Percentiles rank a stretch among this genome's conserved stretches.
These are phyloP conservation scores for Paralagenidium karlingii DNA, from an alignment of 352 stramenopile genomes.

Conservation along the genomic window DNA sequence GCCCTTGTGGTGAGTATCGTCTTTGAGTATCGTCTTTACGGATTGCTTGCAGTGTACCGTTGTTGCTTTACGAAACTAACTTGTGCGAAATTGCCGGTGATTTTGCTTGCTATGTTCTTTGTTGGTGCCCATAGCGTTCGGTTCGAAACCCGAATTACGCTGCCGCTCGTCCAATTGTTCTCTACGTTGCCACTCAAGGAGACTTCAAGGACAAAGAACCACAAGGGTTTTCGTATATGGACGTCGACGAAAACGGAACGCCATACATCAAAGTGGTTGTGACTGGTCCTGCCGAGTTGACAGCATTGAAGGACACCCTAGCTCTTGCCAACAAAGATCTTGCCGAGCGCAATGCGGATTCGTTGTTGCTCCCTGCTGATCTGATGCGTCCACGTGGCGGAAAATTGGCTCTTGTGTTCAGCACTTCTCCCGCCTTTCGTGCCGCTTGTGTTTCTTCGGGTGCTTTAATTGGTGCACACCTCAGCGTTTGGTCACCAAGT, in stretches of 20 bases:
- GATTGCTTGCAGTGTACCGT: no score
- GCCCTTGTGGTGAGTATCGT: slow-evolving; percentile 32
- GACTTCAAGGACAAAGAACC: slow-evolving; percentile 50
- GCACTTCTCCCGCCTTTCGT: slow-evolving; percentile 20
- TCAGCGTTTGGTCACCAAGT: slow-evolving; percentile 55
- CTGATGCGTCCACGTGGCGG: slow-evolving; percentile 44
- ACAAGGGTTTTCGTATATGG: slow-evolving; percentile 38
- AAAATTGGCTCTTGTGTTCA: slow-evolving; percentile 43
- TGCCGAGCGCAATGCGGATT: slow-evolving; percentile 32
- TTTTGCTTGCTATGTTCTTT: background rate
- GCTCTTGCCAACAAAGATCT: slow-evolving; percentile 68
- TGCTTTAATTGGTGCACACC: slow-evolving; percentile 19
- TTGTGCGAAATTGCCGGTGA: no score
- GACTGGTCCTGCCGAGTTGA: slow-evolving; percentile 34
- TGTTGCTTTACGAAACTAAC: no score
- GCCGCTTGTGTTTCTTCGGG: background rate
- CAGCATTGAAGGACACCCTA: slow-evolving; percentile 35
- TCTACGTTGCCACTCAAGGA: slow-evolving; percentile 50
- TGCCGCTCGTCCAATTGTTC: slow-evolving; percentile 58
- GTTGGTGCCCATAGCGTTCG: slow-evolving; percentile 5
- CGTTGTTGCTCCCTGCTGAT: slow-evolving; percentile 37
- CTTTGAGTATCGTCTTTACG: slow-evolving; percentile 2
- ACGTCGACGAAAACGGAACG: slow-evolving; percentile 47
- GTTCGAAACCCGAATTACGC: slow-evolving; percentile 51
- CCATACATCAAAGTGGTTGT: slow-evolving; percentile 65